These are phyloP conservation scores for Phytophthora hibernalis DNA, from an alignment of 352 stramenopile species.

Conservation along the genomic window DNA sequence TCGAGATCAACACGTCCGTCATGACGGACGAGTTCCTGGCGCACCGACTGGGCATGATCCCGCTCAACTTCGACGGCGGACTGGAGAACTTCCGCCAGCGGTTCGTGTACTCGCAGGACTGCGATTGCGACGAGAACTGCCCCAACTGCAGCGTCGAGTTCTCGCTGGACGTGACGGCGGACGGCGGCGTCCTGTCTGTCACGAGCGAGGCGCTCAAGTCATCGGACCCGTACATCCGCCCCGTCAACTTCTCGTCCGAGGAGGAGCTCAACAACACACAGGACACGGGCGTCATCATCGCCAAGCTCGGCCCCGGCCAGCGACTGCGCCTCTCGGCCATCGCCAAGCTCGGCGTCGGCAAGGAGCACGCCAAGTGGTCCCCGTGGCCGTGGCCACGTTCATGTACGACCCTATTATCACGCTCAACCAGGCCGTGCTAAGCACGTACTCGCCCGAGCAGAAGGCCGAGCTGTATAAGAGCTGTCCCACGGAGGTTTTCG, in stretches of 20 bases:
- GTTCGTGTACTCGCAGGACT: constrained; percentile 91
- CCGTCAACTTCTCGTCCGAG: constrained; percentile 88
- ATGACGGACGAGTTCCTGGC: constrained; percentile 99
- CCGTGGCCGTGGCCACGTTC: constrained; percentile 95
- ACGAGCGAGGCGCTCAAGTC: constrained; percentile 85
- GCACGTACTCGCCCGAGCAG: constrained; percentile 94
- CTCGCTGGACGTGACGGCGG: constrained; percentile 92
- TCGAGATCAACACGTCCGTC: constrained; percentile 97
- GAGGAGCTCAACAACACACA: constrained; percentile 94
- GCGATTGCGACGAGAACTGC: constrained; percentile 96
- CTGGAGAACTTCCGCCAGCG: constrained; percentile 91
- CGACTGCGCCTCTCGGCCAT: constrained; percentile 95
- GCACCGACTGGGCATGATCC: constrained; percentile 98
- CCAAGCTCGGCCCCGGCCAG: constrained; percentile 96
- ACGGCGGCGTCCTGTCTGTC: constrained; percentile 73
- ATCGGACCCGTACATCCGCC: constrained; percentile 86
- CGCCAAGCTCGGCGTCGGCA: constrained; percentile 94
- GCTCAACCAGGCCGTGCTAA: constrained; percentile 92
- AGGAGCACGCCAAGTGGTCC: constrained; percentile 98
- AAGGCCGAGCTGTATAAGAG: constrained; percentile 96
- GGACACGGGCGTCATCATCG: constrained; percentile 96
- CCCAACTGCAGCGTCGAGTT: constrained; percentile 97
- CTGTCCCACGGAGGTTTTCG: constrained; percentile 95
- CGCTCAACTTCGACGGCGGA: constrained; percentile 89
- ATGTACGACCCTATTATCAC: constrained; percentile 93